A percentile compares a stretch with the other conserved stretches of the same genome.
Evolutionary conservation across 768 basidiomycete species (phyloP).

Genomic region (Phlebiopsis flavidoalba): DNA sequence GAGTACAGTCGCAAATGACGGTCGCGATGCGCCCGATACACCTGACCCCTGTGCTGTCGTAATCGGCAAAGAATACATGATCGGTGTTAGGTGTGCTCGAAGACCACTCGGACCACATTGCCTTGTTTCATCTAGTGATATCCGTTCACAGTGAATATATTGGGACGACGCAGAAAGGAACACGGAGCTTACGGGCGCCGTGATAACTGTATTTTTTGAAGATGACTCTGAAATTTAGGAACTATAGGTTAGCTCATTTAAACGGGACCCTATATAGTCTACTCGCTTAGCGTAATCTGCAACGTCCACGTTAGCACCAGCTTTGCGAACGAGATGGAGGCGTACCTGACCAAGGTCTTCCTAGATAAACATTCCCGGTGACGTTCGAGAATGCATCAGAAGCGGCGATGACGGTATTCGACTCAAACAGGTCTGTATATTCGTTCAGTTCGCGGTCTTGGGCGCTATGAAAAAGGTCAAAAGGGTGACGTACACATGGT

Average conservation of each 20-base stretch:
- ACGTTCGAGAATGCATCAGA: background rate
- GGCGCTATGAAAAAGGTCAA: background rate
- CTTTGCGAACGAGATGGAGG: background rate
- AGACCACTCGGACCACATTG: background rate
- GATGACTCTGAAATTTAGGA: background rate
- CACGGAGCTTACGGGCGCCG: background rate
- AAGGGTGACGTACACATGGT: background rate
- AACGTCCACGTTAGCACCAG: background rate
- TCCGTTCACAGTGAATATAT: background rate
- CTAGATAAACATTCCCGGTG: background rate
- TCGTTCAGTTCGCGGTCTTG: background rate
- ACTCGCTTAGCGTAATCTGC: background rate
- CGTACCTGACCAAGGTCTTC: background rate
- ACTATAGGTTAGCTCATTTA: background rate
- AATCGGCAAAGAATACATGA: background rate
- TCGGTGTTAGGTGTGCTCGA: background rate
- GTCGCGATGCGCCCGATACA: background rate
- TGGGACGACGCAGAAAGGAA: background rate
- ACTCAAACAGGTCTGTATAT: background rate
- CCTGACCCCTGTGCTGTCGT: background rate
- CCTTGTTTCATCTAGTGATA: background rate
- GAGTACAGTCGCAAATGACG: background rate
- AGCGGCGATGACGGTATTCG: background rate
- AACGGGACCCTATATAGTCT: background rate
- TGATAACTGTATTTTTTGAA: slow-evolving; percentile 1